These are phyloP conservation scores for Glycine latifolia DNA, from an alignment of 306 rosid species.

Conservation along the genomic window DNA sequence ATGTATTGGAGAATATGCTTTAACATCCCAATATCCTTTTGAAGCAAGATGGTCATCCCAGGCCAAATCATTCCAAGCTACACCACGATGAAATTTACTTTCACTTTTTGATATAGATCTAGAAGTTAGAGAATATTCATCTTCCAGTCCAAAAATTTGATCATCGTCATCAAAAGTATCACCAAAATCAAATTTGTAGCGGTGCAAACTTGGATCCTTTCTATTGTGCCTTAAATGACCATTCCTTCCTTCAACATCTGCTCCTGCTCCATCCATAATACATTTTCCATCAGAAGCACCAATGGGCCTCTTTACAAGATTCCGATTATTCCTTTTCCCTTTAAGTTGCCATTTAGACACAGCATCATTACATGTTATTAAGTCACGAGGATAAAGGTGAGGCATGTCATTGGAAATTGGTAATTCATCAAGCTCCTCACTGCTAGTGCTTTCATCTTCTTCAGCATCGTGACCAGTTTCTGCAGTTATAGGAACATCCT, in stretches of 20 bases:
- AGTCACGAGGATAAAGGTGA: constrained; percentile 66
- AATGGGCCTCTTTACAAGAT: constrained; percentile 63
- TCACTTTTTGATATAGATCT: constrained; percentile 58
- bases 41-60: constrained; percentile 71
- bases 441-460: constrained; percentile 67
- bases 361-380: constrained; percentile 60
- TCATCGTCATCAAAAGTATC: constrained; percentile 56
- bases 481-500: constrained; percentile 56
- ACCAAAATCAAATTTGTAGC: constrained; percentile 47
- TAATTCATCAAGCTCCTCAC: constrained; percentile 71
- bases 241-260: constrained; percentile 62
- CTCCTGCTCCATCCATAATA: constrained; percentile 59
- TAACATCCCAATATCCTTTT: constrained; percentile 69
- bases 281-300: constrained; percentile 56
- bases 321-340: constrained; percentile 89
- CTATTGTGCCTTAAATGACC: constrained; percentile 49
- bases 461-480: constrained; percentile 67
- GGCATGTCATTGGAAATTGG: constrained; percentile 65
- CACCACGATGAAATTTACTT: constrained; percentile 47
- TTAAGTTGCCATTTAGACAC: constrained; percentile 92
- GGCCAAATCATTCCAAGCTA: constrained; percentile 68
- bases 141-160: constrained; percentile 58
- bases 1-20: constrained; percentile 54
- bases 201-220: constrained; percentile 41
- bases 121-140: constrained; percentile 60